phyloP scores from a whole-genome alignment of 345 rosid genomes.

The Draba incana region DNA sequence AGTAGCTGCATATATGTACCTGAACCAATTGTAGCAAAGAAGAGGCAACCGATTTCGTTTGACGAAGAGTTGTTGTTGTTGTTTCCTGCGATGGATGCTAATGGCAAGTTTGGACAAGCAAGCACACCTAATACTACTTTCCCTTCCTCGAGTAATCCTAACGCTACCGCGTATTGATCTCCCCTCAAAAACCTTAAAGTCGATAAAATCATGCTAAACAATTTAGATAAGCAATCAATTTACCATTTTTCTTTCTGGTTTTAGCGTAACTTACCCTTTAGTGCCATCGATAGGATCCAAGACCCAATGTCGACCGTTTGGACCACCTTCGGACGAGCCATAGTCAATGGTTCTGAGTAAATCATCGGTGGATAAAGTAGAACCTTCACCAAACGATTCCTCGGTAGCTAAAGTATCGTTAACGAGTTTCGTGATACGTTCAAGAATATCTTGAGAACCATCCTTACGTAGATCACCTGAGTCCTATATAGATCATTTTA shows the following conservation, averaged over 20 bases:
- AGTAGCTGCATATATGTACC: constrained; percentile 89
- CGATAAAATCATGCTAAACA: constrained; percentile 18
- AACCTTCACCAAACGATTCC: constrained; percentile 49
- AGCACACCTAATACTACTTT: constrained; percentile 90
- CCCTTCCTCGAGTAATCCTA: constrained; percentile 87
- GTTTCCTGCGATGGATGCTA: constrained; percentile 51
- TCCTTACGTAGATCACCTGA: constrained; percentile 75
- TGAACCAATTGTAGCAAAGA: constrained; percentile 69
- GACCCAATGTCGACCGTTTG: constrained; percentile 92
- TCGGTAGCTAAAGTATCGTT: constrained; percentile 73
- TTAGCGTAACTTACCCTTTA: constrained; percentile 68
- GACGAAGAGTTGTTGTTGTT: constrained; percentile 38
- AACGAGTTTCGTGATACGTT: constrained; percentile 79
- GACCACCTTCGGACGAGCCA: constrained; percentile 91
- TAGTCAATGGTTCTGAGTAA: constrained; percentile 72
- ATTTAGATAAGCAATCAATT: background rate
- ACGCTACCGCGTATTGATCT: constrained; percentile 91
- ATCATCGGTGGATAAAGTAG: constrained; percentile 64
- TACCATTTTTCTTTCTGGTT: background rate
- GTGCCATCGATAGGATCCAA: constrained; percentile 99
- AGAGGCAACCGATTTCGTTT: constrained; percentile 71
- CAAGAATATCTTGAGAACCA: constrained; percentile 60
- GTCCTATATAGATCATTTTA: constrained; percentile 53
- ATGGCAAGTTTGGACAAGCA: constrained; percentile 94
- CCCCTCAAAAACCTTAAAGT: constrained; percentile 75